These are phyloP conservation scores for Cystobasidium onofrii DNA, from an alignment of 768 basidiomycete genomes.

Conservation along the genomic window DNA sequence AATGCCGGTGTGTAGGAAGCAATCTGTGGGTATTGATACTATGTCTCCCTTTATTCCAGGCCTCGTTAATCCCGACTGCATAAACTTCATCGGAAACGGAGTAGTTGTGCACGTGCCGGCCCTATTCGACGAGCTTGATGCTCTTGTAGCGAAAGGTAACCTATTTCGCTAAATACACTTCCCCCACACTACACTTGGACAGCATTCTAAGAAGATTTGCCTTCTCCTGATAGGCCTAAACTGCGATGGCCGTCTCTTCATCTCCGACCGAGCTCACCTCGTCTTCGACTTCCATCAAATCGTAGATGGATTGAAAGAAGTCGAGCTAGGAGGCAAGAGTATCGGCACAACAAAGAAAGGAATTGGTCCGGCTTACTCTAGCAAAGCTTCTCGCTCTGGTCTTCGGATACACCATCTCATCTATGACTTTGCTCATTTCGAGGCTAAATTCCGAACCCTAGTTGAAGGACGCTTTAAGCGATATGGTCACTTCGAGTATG, in stretches of 20 bases:
- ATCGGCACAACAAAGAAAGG: conserved; percentile 98
- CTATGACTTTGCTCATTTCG: conserved; percentile 64
- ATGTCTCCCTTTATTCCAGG: conserved; percentile 50
- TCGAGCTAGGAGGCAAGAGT: conserved; percentile 70
- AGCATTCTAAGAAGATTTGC: conserved; percentile 29
- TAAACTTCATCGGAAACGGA: conserved; percentile 80
- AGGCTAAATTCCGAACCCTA: conserved; percentile 81
- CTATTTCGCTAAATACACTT: too few relatives aligned
- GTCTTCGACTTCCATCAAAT: conserved; percentile 99
- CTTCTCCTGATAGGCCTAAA: conserved; percentile 59
- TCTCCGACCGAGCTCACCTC: conserved; percentile 92
- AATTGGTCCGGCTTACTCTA: conserved; percentile 96
- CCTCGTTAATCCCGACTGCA: conserved; percentile 74
- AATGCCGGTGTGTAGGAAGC: too few relatives aligned
- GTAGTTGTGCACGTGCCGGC: conserved; percentile 95
- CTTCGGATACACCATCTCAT: conserved; percentile 84
- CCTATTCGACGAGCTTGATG: conserved; percentile 86
- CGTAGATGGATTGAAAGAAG: conserved; percentile 96
- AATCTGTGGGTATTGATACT: not conserved
- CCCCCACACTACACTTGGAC: too few relatives aligned
- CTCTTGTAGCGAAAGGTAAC: conserved; percentile 74
- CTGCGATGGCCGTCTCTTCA: conserved; percentile 72
- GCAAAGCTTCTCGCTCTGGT: conserved; percentile 91
- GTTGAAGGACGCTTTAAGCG: conserved; percentile 97
- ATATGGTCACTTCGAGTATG: conserved; percentile 95